phyloP scores from a whole-genome alignment of 2,329 filamentous ascomycete genomes.

The Diaporthe sp. region DNA sequence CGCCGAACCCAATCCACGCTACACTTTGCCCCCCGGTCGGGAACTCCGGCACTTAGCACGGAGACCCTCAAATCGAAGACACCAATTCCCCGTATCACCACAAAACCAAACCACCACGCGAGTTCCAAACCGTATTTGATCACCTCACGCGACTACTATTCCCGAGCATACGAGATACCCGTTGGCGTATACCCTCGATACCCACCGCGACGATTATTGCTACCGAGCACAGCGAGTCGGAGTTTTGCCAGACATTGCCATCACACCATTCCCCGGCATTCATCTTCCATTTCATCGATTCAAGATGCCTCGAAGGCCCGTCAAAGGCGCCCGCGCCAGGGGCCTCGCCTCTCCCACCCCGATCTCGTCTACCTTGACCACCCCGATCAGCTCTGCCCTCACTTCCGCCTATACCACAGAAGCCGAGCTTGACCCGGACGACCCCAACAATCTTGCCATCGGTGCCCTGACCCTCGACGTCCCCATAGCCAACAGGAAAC shows the following conservation, averaged over 20 bases:
- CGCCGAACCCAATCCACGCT: slow-evolving; percentile 7
- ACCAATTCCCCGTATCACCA: neutral
- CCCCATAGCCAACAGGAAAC: slow-evolving; percentile 42
- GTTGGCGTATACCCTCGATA: neutral
- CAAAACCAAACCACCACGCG: neutral
- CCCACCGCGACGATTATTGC: neutral
- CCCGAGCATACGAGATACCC: neutral
- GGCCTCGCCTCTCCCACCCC: slow-evolving; percentile 49
- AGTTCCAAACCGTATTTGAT: neutral
- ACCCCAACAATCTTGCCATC: slow-evolving; percentile 58
- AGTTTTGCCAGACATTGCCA: slow-evolving; percentile 3
- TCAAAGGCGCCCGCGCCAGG: slow-evolving; percentile 52
- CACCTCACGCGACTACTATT: neutral
- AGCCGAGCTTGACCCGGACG: slow-evolving; percentile 55
- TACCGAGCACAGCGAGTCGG: neutral
- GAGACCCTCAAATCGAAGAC: slow-evolving; percentile 14
- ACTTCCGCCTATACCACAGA: slow-evolving; percentile 56
- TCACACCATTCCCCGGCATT: too few relatives aligned
- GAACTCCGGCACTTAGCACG: neutral
- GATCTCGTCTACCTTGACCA: slow-evolving; percentile 51
- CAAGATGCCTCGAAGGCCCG: slow-evolving; percentile 47
- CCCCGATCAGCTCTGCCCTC: slow-evolving; percentile 54
- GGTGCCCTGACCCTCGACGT: slow-evolving; percentile 60
- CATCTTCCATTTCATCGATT: too few relatives aligned
- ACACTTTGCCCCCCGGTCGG: neutral